Percentiles rank a stretch among this genome's conserved stretches.
These are phyloP conservation scores for Adansonia rubrostipa DNA, from an alignment of 441 rosid genomes.

Conservation along the genomic window DNA sequence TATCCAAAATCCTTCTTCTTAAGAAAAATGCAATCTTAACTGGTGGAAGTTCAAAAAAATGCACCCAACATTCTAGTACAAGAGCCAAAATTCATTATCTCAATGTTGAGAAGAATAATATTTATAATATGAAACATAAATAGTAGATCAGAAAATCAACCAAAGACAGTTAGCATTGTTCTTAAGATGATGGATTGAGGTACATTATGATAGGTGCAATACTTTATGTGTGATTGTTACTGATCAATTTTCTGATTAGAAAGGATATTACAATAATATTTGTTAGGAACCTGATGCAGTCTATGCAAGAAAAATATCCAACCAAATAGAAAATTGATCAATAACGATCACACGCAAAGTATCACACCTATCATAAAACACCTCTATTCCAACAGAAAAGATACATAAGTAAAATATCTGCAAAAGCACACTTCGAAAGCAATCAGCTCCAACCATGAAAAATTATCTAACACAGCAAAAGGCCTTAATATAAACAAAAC, in stretches of 20 bases:
- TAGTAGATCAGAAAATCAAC: background rate
- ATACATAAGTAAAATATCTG: background rate
- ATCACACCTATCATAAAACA: background rate
- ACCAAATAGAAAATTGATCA: constrained; percentile 9
- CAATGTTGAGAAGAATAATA: constrained; percentile 1
- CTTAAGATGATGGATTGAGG: background rate
- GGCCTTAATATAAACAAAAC: constrained; percentile 5
- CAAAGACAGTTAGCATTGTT: background rate
- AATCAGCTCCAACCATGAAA: background rate
- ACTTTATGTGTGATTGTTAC: background rate
- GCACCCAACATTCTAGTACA: background rate
- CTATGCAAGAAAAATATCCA: constrained; percentile 5
- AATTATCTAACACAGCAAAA: background rate
- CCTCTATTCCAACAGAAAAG: background rate
- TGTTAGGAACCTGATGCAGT: background rate
- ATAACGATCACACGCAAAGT: background rate
- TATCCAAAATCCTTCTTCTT: background rate
- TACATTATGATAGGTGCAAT: background rate
- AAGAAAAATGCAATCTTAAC: constrained; percentile 16
- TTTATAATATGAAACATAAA: background rate
- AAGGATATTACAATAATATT: no score
- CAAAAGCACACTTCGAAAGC: background rate
- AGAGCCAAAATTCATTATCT: constrained; percentile 8
- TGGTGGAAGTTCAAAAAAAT: background rate
- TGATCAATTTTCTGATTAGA: constrained; percentile 1